Base-by-base conservation (phyloP, 2,329 filamentous ascomycete species). In the Fusarium lyarnte region DNA sequence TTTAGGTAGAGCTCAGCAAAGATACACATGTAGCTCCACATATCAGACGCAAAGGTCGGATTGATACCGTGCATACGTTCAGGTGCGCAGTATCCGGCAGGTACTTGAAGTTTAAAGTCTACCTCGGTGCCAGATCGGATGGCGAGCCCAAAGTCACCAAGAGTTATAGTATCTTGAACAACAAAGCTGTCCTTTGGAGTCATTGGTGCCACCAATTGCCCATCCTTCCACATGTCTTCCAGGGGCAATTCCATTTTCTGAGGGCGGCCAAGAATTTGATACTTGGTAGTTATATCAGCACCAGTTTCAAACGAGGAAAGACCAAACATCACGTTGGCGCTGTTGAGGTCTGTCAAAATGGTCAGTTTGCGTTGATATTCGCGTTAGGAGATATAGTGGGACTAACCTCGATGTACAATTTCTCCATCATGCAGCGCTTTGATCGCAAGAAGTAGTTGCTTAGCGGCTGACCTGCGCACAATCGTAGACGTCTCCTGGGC, bases 311-410 rank as follows among this genome's bases (percentile, higher is more conserved):
- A 51, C 3, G 17, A 19, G 6, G 47, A 36, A 16, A 25, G 17
- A 25, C n/a, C 2, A 35, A 36, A 36, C n/a, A 51, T 36, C 1
- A 36, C n/a, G 14, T 51, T 51, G n/a, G n/a, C 31, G 5, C 31
- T 25, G 4, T 25, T 51, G 16, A 35, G 31, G 6, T 51, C 31
- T 51, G 3, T 9, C 17, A 10, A 25, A 0, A 21, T 0, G 12
- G 12, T 35, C 8, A 11, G n/a, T 25, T 21, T 25, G 4, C 2
- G 17, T 0, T 17, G 6, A 35, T 6, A 8, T 23, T 4, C 17
- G 4, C n/a, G 3, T n/a, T 13, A 11, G 1, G 8, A 33, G 11
- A 17, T 19, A 17, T 35, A 35, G 11, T 35, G 8, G n/a, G 31
- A 8, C 29, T 8, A 25, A 35, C 31, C 31, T 51, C 31, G 31